Base-by-base conservation (phyloP, 495 filamentous ascomycete species). In the Tricharina praecox region DNA sequence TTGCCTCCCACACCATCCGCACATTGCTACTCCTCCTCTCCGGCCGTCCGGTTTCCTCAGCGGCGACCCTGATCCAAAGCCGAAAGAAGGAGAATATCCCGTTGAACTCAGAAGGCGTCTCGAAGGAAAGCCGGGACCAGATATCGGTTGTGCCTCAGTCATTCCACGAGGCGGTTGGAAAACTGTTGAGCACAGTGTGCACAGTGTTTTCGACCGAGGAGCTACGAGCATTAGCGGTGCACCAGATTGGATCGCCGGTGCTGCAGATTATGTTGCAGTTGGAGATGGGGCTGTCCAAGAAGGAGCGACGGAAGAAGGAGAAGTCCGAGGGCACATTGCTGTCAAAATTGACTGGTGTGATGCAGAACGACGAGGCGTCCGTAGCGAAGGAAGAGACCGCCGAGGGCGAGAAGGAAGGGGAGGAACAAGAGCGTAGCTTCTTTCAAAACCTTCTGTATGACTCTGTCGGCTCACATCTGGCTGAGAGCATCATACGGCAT, bases 1-100 rank as follows among this genome's bases (percentile, higher is more conserved):
- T 88, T 59, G 90, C 85, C 8, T 97, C 90, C 8, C 90, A 97
- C 62, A 81, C 80, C 0, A 70, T 97, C 19, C 73, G 90, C 46
- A 80, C 93, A 0, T 67, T 97, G 2, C 68, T 97, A 2, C 62
- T 95, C 0, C 76, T 96, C 1, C 71, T 97, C 21, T 82, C 88
- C 0, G 90, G 92, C 8, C 72, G 80, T 51, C 77, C 87, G 3
- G 36, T 51, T 11, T 34, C 54, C 18, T 38, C 71, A 0, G 78
- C 71, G 10, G 76, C 73, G 40, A 79, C 78, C 3, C 62, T 88
- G 11, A 66, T 95, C 26, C 77, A 84, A 55, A 88, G 85, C 65
- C 85, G 82, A 62, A 84, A 79, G 66, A 96, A 95, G 62, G 86
- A 95, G 63, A 75, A 80, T 56, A 69, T 88, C 48, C 71, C 71